Evolutionary conservation across 148 eudicot species (phyloP), one percentile per base, ranked within the genome.

Genomic region (Rhododendron kiyosumense): DNA sequence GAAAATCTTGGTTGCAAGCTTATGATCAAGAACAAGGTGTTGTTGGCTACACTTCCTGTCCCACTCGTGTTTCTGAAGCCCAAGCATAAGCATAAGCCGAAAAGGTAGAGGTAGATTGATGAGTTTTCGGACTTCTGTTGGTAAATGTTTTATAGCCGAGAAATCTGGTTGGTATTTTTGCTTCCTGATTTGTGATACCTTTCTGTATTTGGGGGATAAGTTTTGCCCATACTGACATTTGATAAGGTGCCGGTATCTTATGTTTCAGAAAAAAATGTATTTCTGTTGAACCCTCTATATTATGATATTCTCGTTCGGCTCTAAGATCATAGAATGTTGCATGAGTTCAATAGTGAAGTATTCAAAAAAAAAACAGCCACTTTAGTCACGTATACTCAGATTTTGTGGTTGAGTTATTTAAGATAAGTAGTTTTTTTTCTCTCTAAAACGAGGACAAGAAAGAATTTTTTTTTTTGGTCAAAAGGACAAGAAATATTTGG

Each of bases 1-100:
- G 89, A 89, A 63, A 89, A 88, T 57, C 84, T 97, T 82, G 99
- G 99, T 15, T 97, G 99, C 94, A 92, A 93, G 88, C 81, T 92
- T 85, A 87, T 78, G 83, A 83, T 88, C 3, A 86, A 85, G 76
- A 89, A 89, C 38, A 80, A 45, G 7, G 38, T 51, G 54, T 38
- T 67, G 49, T 11, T 91, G 71, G 97, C 95, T 14, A 91, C 92
- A 0, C 98, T 97, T 85, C 93, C 95, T 24, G 87, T 91, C 59
- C 99, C 99, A 4, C 88, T 97, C 59, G n/a, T 83, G 49, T 95
- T 97, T 86, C 90, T 87, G 5, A 71, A 76, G 28, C 9, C 43
- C 1, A 88, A 87, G 88, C 84, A 14, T 86, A 96, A 89, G 89
- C 89, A 90, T 41, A 41, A 41, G 49, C 49, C 11, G 78, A 76